Conservation (phyloP, 495 filamentous ascomycete species). For the Endocarpon pusillum region DNA sequence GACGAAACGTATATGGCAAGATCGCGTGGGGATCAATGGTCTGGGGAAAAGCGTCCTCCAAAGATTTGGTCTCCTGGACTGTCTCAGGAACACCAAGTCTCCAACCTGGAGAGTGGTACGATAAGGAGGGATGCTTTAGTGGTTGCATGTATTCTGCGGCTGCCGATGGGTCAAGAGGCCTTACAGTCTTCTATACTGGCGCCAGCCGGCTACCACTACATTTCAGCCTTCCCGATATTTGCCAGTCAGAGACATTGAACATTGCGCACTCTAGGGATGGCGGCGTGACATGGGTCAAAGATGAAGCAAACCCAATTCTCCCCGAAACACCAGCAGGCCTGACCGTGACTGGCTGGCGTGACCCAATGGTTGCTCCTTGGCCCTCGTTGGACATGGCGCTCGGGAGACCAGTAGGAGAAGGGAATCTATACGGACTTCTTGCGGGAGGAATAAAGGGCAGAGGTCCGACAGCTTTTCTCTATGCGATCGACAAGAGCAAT, state of each 20-base stretch:
- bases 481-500: constrained; percentile 26
- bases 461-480: constrained; percentile 33
- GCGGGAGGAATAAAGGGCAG: constrained; percentile 32
- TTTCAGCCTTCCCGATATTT: constrained; percentile 27
- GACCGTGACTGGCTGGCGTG: constrained; percentile 37
- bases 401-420: constrained; percentile 8
- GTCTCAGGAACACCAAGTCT: constrained; percentile 19
- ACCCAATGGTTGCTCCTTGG: constrained; percentile 33
- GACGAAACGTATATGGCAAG: constrained; percentile 10
- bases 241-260: constrained; percentile 32
- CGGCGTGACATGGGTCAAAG: constrained; percentile 31
- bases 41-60: constrained; percentile 26
- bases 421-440: constrained; percentile 31
- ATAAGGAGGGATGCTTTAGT: constrained; percentile 33
- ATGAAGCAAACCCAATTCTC: constrained; percentile 33
- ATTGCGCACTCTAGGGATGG: constrained; percentile 31
- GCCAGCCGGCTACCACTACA: constrained; percentile 33
- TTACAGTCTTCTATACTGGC: constrained; percentile 34
- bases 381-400: constrained; percentile 22
- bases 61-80: constrained; percentile 26
- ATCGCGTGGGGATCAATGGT: constrained; percentile 28
- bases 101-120: constrained; percentile 24
- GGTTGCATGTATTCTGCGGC: constrained; percentile 30
- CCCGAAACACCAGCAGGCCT: constrained; percentile 23
- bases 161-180: constrained; percentile 23